Base-by-base conservation (phyloP, 148 eudicot species). In the Rhododendron griersonianum region DNA sequence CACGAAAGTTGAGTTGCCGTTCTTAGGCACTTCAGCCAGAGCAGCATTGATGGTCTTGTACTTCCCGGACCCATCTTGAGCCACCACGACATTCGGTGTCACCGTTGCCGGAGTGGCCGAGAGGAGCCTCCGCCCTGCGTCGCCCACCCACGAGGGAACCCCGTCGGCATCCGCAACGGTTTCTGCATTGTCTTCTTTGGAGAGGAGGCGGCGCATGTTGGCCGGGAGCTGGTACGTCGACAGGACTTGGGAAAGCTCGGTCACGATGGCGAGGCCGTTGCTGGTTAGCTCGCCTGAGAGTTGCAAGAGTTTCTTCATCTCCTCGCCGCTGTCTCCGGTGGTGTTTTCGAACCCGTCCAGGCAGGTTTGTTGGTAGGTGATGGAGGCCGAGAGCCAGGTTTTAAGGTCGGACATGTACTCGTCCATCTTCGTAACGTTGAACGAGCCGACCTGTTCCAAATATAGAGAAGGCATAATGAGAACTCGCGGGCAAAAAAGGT, bases 51-150 rank as follows among this genome's bases (percentile, higher is more conserved):
- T 86, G 0, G 95, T 93, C 85, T 86, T 91, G 84, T 67, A 94
- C 41, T 92, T 85, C 3, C 98, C 95, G 1, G 91, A 89, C 0
- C 98, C 98, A 71, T 94, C 96, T 63, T 89, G 81, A 0, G 98
- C 94, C 28, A 95, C 98, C 25, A 92, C 91, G 0, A 78, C 92
- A 21, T 93, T 90, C 0, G 98, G 94, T 10, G 87, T 86, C 59
- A 81, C 61, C 0, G 23, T 55, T 0, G 69, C 25, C 18, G 82
- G 6, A 10, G 82, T 79, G 1, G 85, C 86, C n/a, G 44, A 23
- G 14, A 91, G 82, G 48, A 92, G 87, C 0, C 69, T 82, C 5
- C 90, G 84, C 19, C 51, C 55, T 2, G 39, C 79, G 28, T 86
- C 85, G 11, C 21, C 81, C 2, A 89, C 50, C 93, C 93, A 91